Percentiles rank a stretch among this genome's conserved stretches.
Conservation (phyloP, 352 stramenopile genomes). For the Aphanomyces euteiches region DNA sequence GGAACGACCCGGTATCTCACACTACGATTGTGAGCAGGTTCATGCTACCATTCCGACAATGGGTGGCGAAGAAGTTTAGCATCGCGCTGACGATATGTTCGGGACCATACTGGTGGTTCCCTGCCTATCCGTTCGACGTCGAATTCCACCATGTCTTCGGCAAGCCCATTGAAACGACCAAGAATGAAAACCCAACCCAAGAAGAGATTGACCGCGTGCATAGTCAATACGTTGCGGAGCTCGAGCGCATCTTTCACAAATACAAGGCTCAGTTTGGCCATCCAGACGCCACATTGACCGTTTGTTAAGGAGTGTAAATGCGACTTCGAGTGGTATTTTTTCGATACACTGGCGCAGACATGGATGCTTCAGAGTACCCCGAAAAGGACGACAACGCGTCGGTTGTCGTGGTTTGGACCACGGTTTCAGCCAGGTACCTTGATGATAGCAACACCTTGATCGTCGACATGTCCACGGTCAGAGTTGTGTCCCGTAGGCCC, state of each 20-base stretch:
- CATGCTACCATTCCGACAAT: conserved; percentile 64
- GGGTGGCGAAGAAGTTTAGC: conserved; percentile 62
- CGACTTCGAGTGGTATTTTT: too few relatives aligned
- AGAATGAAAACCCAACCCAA: conserved; percentile 49
- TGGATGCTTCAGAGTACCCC: too few relatives aligned
- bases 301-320: conserved; percentile 40
- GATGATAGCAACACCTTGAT: too few relatives aligned
- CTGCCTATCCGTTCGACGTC: conserved; percentile 57
- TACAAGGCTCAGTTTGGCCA: conserved; percentile 79
- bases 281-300: conserved; percentile 47
- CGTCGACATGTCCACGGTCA: too few relatives aligned
- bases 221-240: conserved; percentile 57
- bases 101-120: conserved; percentile 53
- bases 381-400: too few relatives aligned
- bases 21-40: conserved; percentile 35
- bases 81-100: conserved; percentile 60
- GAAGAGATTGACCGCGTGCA: conserved; percentile 71
- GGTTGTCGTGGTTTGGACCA: too few relatives aligned
- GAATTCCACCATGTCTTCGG: conserved; percentile 67
- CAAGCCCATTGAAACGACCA: conserved; percentile 63
- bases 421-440: too few relatives aligned
- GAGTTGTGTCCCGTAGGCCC: too few relatives aligned
- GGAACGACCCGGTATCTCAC: too few relatives aligned
- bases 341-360: too few relatives aligned
- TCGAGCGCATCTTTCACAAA: conserved; percentile 75